Evolutionary conservation across 2,329 filamentous ascomycete genomes (phyloP).

Genomic region (Talaromyces verruculosus): DNA sequence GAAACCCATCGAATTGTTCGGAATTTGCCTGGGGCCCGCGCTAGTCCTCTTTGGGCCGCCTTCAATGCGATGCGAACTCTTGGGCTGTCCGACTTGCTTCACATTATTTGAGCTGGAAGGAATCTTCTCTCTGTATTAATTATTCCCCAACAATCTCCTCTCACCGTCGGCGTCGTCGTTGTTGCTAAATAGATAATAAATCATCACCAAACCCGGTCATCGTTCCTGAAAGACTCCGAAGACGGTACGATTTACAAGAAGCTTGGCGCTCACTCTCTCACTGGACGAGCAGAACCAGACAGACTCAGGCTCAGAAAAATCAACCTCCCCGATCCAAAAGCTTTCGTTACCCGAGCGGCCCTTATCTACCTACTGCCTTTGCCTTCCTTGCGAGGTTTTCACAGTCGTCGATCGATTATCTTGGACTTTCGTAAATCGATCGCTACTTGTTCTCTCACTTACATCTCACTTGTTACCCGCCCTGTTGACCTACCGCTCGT

Average conservation of each 20-base stretch:
- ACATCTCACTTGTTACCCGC: background rate
- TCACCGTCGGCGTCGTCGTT: background rate
- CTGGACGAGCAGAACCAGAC: background rate
- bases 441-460: background rate
- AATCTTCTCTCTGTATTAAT: background rate
- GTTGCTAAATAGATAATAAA: too few species aligned
- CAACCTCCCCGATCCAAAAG: background rate
- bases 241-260: slow-evolving; percentile 13
- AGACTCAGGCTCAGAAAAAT: background rate
- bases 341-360: slow-evolving; percentile 4
- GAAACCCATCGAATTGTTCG: slow-evolving; percentile 21
- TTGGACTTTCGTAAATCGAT: background rate
- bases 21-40: slow-evolving; percentile 15
- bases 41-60: slow-evolving; percentile 13
- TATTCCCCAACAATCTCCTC: background rate
- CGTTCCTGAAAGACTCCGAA: slow-evolving; percentile 5
- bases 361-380: background rate
- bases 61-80: slow-evolving; percentile 1
- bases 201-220: too few species aligned
- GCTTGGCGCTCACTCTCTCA: slow-evolving; percentile 11
- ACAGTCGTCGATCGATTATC: background rate
- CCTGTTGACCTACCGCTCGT: background rate
- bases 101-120: background rate
- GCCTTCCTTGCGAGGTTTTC: background rate
- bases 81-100: slow-evolving; percentile 15